Conservation (phyloP, 495 filamentous ascomycete species). For the Talaromyces ruber region DNA sequence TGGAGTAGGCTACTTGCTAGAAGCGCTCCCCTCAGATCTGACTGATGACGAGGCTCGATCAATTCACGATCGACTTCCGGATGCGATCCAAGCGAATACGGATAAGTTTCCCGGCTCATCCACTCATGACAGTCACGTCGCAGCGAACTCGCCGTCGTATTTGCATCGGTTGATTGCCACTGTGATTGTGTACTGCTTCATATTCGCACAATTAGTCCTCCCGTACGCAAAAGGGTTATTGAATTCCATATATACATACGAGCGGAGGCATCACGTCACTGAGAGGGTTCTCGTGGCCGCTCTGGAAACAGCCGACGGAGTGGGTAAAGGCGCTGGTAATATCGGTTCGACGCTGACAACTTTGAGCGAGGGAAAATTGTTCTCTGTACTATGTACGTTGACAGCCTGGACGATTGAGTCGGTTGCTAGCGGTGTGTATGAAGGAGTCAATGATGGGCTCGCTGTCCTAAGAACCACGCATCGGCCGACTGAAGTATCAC, state of each 20-base stretch:
- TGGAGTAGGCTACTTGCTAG: constrained; percentile 56
- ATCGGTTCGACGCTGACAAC: constrained; percentile 40
- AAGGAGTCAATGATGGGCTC: constrained; percentile 56
- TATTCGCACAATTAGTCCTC: constrained; percentile 46
- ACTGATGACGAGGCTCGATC: constrained; percentile 25
- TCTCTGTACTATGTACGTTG: constrained; percentile 38
- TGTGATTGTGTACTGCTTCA: constrained; percentile 45
- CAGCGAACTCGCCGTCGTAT: constrained; percentile 30
- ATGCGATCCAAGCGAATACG: constrained; percentile 23
- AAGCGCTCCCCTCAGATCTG: constrained; percentile 54
- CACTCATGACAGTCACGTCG: neutral
- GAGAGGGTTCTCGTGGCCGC: constrained; percentile 42
- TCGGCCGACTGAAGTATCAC: constrained; percentile 17
- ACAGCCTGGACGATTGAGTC: constrained; percentile 50
- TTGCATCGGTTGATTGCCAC: constrained; percentile 51
- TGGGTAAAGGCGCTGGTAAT: constrained; percentile 42
- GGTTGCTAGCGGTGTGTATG: constrained; percentile 53
- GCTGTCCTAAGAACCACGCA: constrained; percentile 30
- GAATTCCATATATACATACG: constrained; percentile 46
- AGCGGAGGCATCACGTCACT: constrained; percentile 53
- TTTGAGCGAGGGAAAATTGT: constrained; percentile 49
- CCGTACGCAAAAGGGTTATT: constrained; percentile 51
- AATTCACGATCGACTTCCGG: constrained; percentile 23
- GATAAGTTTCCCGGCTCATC: constrained; percentile 5
- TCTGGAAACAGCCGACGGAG: constrained; percentile 39